phyloP scores from a whole-genome alignment of 2,329 filamentous ascomycete genomes.

The Clarireedia monteithiana region DNA sequence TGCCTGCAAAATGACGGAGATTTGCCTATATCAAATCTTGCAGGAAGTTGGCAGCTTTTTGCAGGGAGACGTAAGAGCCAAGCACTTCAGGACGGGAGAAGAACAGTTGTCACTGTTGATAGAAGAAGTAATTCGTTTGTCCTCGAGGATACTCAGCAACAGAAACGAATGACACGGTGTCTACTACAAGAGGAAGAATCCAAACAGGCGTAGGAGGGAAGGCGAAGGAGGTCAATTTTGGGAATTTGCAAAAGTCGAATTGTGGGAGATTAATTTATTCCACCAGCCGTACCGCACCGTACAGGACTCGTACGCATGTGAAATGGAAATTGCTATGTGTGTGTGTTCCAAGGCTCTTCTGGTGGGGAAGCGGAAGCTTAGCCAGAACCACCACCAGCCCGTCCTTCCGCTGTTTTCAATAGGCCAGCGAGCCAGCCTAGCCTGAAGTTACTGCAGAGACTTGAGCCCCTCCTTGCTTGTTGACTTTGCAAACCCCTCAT shows the following conservation, averaged over 20 bases:
- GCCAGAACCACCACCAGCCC: background rate
- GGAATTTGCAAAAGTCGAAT: background rate
- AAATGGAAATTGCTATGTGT: background rate
- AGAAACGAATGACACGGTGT: background rate
- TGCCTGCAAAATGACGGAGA: slow-evolving; percentile 14
- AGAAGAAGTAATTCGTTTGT: no score
- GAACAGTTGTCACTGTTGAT: no score
- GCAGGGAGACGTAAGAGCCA: background rate
- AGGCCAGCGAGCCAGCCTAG: background rate
- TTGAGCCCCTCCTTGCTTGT: slow-evolving; percentile 3
- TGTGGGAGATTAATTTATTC: background rate
- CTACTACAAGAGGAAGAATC: background rate
- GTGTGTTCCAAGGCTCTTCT: background rate
- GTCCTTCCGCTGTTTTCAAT: background rate
- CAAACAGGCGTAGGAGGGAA: background rate
- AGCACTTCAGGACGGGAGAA: no score
- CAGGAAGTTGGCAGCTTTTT: background rate
- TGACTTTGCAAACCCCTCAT: background rate
- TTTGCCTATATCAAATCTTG: slow-evolving; percentile 7
- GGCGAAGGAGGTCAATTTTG: background rate
- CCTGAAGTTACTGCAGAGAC: slow-evolving; percentile 1
- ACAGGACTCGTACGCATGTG: background rate
- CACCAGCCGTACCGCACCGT: background rate
- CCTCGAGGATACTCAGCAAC: background rate
- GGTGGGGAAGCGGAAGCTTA: background rate